Evolutionary conservation across 1,284 basidiomycete species (phyloP).

Genomic region (Volvariella volvacea): DNA sequence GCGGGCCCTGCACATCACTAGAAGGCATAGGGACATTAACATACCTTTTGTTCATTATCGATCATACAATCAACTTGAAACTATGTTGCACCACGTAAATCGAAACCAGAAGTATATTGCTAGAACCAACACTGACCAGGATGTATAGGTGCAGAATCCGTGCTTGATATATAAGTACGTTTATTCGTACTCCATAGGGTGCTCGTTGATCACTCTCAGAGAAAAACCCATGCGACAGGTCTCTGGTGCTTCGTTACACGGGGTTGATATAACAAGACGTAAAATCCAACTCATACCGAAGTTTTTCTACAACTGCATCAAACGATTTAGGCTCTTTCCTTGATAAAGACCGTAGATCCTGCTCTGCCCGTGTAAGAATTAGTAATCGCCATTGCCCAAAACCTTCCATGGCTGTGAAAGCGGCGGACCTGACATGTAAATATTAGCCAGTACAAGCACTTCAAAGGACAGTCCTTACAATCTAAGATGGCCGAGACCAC

Average conservation of each 20-base stretch:
- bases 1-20: too few species aligned
- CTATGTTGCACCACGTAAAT: not conserved
- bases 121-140: not conserved
- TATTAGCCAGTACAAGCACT: too few species aligned
- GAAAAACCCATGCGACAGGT: slow-evolving; percentile 2
- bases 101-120: not conserved
- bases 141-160: too few species aligned
- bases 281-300: not conserved
- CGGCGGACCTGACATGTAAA: too few species aligned
- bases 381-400: slow-evolving; percentile 47
- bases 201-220: too few species aligned
- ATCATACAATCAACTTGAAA: too few species aligned
- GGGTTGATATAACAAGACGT: not conserved
- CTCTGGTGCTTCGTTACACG: not conserved
- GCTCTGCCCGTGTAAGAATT: slow-evolving; percentile 34
- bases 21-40: too few species aligned
- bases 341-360: slow-evolving; percentile 19
- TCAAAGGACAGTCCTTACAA: too few species aligned
- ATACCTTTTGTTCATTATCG: too few species aligned
- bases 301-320: not conserved
- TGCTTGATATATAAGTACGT: too few species aligned
- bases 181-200: too few species aligned
- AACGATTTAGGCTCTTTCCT: not conserved
- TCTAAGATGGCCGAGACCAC: too few species aligned
- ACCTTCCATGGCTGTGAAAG: slow-evolving; percentile 12